Evolutionary conservation across 345 rosid genomes (phyloP), one percentile per base, ranked within the genome.

Genomic region (Toxicodendron radicans): DNA sequence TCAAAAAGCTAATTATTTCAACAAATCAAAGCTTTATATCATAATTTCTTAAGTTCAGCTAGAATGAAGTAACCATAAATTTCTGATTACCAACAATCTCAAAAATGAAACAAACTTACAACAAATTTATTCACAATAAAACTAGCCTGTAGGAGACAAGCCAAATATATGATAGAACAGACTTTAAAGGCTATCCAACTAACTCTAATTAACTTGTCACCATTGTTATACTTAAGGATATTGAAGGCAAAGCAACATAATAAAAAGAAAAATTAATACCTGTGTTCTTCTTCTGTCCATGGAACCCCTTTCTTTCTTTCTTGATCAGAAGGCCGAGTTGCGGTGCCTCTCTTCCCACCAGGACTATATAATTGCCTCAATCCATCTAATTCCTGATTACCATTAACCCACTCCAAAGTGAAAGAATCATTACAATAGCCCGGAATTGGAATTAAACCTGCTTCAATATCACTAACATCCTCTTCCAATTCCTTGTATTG

Each of bases 251-350:
- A 54, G 3, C 9, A 43, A 7, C 59, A 38, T 58, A 72, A 61
- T 54, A 21, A 58, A 21, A 45, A 53, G 17, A 33, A 52, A 58
- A 17, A 9, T 2, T 12, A 72, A 76, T 81, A 93, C 99, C 97
- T 96, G 84, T 96, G 99, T 77, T 96, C 99, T 75, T 93, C 99
- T 77, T 95, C 99, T 1, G 98, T 95, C 99, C 99, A 95, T 1
- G 99, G 98, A 30, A 96, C 92, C 20, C 99, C 99, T 86, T 92
- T 96, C 91, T 96, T 96, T 83, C 98, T 85, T 70, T 96, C 99
- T 61, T 86, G 97, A 70, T 96, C 97, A 3, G 90, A 85, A 69
- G 93, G 77, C 48, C 94, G 77, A 7, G 84, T 75, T 0, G 81
- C 83, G 0, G 88, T 64, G 73, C 90, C 90, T 77, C 97, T 86